Evolutionary conservation across 106 monocot species (phyloP), one percentile per base, ranked within the genome.

Genomic region (Cymbidium sinense): DNA sequence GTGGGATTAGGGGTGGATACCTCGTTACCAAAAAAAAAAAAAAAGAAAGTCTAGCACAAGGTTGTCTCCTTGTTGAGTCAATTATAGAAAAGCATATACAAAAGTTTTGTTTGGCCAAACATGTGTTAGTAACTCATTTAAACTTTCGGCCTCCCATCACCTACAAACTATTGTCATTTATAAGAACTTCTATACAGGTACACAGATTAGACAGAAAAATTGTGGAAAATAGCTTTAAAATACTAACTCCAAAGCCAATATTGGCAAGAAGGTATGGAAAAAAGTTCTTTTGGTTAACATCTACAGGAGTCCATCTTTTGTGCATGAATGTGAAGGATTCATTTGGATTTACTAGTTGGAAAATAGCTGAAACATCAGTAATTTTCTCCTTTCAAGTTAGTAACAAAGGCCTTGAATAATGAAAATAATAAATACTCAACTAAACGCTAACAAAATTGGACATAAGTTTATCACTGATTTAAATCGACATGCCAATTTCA

Each of bases 241-340:
- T 89, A 39, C 91, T 70, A 70, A 91, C 91, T 73, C 89, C 91
- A 58, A 89, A 86, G 3, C 91, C 91, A 75, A 91, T 87, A 76
- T 91, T 91, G 75, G 89, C 86, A 74, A 91, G 86, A 37, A 91
- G 89, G 65, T 89, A 91, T 1, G 91, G 91, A 67, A 85, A 91
- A 52, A 91, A 77, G 62, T 81, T 85, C 30, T 88, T 86, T 54
- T 77, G 80, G 35, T 70, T 34, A 62, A 91, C 75, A 74, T 83
- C 37, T 29, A 89, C 67, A 13, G 83, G 75, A 12, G 8, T 65
- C 73, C 75, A 82, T 74, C 81, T 83, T 47, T 83, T 82, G 75
- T 87, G 76, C 76, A 81, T 79, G 62, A 89, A 85, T 70, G 81
- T 89, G 75, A 91, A 91, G 15, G 89, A 77, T 70, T 84, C 91